A percentile compares a stretch with the other conserved stretches of the same genome.
phyloP scores from a whole-genome alignment of 495 filamentous ascomycete genomes.

The Parmelia sp. region DNA sequence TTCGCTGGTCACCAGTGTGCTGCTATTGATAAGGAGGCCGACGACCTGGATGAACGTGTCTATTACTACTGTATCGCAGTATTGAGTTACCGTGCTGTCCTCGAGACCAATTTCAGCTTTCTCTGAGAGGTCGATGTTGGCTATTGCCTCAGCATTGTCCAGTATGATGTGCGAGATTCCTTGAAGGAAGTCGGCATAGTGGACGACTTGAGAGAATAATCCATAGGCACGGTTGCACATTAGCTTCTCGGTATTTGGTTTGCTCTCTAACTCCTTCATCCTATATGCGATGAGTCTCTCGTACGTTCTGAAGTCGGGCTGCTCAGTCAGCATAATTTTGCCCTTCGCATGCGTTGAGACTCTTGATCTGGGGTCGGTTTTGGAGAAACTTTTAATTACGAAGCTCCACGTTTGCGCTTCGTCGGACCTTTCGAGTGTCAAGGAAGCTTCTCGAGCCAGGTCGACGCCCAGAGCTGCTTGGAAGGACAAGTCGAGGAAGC shows the following conservation, averaged over 20 bases:
- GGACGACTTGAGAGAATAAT: slow-evolving; percentile 28
- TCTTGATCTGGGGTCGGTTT: slow-evolving; percentile 6
- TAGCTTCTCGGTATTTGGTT: slow-evolving; percentile 11
- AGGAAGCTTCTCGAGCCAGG: slow-evolving; percentile 1
- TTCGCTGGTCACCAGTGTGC: slow-evolving; percentile 21
- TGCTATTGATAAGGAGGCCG: slow-evolving; percentile 33
- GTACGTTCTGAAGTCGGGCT: slow-evolving; percentile 12
- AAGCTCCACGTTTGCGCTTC: slow-evolving; percentile 10
- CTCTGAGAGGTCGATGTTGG: slow-evolving; percentile 20
- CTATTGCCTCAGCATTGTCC: slow-evolving; percentile 24
- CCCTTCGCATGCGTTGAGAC: slow-evolving; percentile 12
- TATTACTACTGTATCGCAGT: slow-evolving; percentile 27
- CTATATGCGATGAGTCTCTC: slow-evolving; percentile 18
- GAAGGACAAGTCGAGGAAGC: slow-evolving; percentile 19
- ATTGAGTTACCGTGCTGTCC: slow-evolving; percentile 25
- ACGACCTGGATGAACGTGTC: slow-evolving; percentile 36
- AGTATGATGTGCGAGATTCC: slow-evolving; percentile 28
- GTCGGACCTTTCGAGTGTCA: slow-evolving; percentile 9
- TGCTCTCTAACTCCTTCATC: slow-evolving; percentile 7
- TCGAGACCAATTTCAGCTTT: slow-evolving; percentile 11
- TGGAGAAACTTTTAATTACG: slow-evolving; percentile 11
- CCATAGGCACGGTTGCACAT: slow-evolving; percentile 25
- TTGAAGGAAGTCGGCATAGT: slow-evolving; percentile 28
- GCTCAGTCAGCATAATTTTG: slow-evolving; percentile 1
- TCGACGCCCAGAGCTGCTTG: slow-evolving; percentile 18